Percentiles rank a stretch among this genome's conserved stretches.
These are phyloP conservation scores for Pulveroboletus ravenelii DNA, from an alignment of 768 basidiomycete species.

Conservation along the genomic window DNA sequence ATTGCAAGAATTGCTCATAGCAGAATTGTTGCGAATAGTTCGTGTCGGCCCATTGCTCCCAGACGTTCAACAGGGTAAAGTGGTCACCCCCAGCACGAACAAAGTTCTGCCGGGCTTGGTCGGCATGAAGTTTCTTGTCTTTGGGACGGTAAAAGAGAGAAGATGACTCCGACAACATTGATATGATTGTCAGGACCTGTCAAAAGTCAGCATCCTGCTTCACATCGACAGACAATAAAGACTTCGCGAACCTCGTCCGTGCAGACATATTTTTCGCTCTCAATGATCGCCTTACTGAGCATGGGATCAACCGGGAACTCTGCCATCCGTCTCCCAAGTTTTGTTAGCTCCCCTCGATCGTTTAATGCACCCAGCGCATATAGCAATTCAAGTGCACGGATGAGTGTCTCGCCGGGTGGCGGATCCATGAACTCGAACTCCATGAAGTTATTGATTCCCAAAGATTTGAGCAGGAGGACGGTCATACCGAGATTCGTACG, in stretches of 20 bases:
- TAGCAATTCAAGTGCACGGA: conserved; percentile 87
- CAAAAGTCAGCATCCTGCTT: not conserved
- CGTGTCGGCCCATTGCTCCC: conserved; percentile 99
- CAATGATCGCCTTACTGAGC: conserved; percentile 93
- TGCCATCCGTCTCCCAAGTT: conserved; percentile 94
- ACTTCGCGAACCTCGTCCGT: conserved; percentile 81
- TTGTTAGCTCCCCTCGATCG: conserved; percentile 95
- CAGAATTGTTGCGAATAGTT: conserved; percentile 97
- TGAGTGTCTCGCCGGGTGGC: conserved; percentile 95
- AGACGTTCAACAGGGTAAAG: conserved; percentile 95
- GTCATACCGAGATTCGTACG: conserved; percentile 97
- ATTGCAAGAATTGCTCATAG: conserved; percentile 93
- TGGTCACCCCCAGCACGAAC: conserved; percentile 95
- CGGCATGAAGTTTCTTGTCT: conserved; percentile 96
- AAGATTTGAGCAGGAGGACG: conserved; percentile 88
- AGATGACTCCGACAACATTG: conserved; percentile 94
- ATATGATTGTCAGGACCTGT: conserved; percentile 91
- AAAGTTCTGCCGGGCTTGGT: conserved; percentile 97
- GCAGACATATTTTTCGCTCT: conserved; percentile 89
- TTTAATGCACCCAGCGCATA: conserved; percentile 97
- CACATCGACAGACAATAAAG: not conserved
- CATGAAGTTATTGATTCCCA: conserved; percentile 97
- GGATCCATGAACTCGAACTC: conserved; percentile 99
- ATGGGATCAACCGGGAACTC: conserved; percentile 99
- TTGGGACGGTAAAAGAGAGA: conserved; percentile 97